phyloP scores from a whole-genome alignment of 2,329 filamentous ascomycete genomes.

The Paecilomyces niveus region DNA sequence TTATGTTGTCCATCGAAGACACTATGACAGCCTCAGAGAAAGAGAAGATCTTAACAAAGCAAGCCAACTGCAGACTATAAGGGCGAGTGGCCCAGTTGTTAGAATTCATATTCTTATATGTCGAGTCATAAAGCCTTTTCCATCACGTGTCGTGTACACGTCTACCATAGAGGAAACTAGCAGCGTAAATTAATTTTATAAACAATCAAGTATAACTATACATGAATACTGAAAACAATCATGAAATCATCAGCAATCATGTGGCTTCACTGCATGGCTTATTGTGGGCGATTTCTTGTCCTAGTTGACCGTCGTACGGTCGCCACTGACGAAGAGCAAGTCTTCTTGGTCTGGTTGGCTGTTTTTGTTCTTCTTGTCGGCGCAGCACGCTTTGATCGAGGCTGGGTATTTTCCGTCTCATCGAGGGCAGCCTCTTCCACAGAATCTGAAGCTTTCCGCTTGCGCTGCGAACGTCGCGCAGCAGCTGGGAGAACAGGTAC shows the following conservation, averaged over 20 bases:
- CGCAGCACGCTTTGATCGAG: background rate
- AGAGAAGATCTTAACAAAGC: background rate
- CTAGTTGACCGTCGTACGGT: background rate
- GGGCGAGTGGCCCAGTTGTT: background rate
- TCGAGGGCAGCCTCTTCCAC: conserved; percentile 1
- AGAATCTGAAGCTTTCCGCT: background rate
- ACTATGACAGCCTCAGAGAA: no score
- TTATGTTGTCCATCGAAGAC: background rate
- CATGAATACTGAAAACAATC: background rate
- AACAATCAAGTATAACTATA: background rate
- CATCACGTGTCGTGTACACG: background rate
- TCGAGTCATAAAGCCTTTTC: background rate
- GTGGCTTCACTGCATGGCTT: background rate
- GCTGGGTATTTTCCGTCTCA: background rate
- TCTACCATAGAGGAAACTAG: background rate
- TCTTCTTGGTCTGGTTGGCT: background rate
- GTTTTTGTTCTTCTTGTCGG: background rate
- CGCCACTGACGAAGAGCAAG: background rate
- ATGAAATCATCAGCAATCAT: background rate
- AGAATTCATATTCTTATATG: background rate
- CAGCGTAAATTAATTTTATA: background rate
- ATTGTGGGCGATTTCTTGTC: background rate
- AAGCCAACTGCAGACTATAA: background rate
- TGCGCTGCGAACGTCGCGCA: background rate
- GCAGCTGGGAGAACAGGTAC: conserved; percentile 2